phyloP scores from a whole-genome alignment of 768 basidiomycete genomes.

The Galerina marginata region DNA sequence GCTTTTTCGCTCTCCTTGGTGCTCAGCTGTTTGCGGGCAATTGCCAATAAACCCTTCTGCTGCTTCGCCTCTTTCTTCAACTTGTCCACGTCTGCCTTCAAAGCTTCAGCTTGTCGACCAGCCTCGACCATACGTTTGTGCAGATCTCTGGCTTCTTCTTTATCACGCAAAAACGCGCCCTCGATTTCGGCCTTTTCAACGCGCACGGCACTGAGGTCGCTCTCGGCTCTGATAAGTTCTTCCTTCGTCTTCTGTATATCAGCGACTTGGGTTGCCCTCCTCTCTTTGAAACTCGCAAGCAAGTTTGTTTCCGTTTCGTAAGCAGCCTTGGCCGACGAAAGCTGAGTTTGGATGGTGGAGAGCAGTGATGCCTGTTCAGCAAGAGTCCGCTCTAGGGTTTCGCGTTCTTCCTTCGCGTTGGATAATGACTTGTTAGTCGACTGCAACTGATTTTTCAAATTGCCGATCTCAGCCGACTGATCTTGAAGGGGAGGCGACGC shows the following conservation, averaged over 20 bases:
- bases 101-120: slow-evolving; percentile 68
- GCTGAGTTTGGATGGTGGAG: slow-evolving; percentile 79
- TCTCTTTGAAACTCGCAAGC: slow-evolving; percentile 69
- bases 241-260: slow-evolving; percentile 75
- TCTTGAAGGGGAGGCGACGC: slow-evolving; percentile 64
- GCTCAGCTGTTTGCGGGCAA: slow-evolving; percentile 91
- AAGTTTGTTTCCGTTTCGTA: slow-evolving; percentile 85
- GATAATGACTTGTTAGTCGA: slow-evolving; percentile 79
- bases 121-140: slow-evolving; percentile 85
- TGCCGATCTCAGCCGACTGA: slow-evolving; percentile 86
- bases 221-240: slow-evolving; percentile 89
- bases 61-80: slow-evolving; percentile 93
- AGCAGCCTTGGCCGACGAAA: slow-evolving; percentile 81
- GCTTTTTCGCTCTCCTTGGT: slow-evolving; percentile 81
- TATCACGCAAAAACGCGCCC: slow-evolving; percentile 84
- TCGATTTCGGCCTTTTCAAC: slow-evolving; percentile 94
- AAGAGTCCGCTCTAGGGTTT: slow-evolving; percentile 64
- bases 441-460: slow-evolving; percentile 81
- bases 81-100: slow-evolving; percentile 84
- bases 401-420: slow-evolving; percentile 68
- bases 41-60: slow-evolving; percentile 93
- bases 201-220: slow-evolving; percentile 85
- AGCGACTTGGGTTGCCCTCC: slow-evolving; percentile 66
- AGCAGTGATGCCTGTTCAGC: slow-evolving; percentile 76
- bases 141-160: slow-evolving; percentile 89